A percentile compares a stretch with the other conserved stretches of the same genome.
phyloP scores from a whole-genome alignment of 2,329 filamentous ascomycete species.

The Fusarium pininemorale region DNA sequence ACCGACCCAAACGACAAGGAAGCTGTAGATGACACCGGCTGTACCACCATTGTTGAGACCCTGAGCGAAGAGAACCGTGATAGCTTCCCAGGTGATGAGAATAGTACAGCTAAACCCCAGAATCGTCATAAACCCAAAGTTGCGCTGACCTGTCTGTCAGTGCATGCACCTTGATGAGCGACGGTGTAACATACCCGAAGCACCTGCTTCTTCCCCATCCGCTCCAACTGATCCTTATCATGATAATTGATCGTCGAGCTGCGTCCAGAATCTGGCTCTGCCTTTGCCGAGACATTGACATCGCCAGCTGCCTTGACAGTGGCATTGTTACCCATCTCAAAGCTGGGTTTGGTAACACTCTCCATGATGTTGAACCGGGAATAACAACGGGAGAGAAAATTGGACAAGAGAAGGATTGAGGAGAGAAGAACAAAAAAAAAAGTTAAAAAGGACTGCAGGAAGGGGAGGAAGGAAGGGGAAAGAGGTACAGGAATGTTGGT shows the following conservation, averaged over 20 bases:
- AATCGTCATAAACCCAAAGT: conserved; percentile 60
- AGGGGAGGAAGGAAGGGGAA: neutral
- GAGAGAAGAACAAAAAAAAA: neutral
- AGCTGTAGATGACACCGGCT: conserved; percentile 63
- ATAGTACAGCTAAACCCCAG: conserved; percentile 63
- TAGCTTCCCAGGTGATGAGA: conserved; percentile 62
- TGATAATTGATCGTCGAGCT: conserved; percentile 21
- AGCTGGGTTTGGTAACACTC: conserved; percentile 30
- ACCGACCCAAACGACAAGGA: conserved; percentile 57
- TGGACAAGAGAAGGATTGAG: neutral
- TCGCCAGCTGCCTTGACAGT: conserved; percentile 17
- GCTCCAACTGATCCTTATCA: conserved; percentile 41
- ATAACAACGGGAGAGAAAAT: neutral
- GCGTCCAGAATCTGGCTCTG: conserved; percentile 29
- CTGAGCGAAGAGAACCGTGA: conserved; percentile 46
- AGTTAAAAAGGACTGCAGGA: neutral
- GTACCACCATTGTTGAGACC: conserved; percentile 61
- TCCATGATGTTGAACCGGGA: conserved; percentile 24
- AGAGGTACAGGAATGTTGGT: neutral
- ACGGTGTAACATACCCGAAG: conserved; percentile 8
- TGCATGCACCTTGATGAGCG: rapidly evolving
- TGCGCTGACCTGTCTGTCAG: conserved; percentile 42
- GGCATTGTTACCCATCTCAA: conserved; percentile 39
- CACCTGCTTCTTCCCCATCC: conserved; percentile 44
- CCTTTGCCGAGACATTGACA: conserved; percentile 10